Base-by-base conservation (phyloP, 2,329 filamentous ascomycete species). In the Exophiala alcalophila region DNA sequence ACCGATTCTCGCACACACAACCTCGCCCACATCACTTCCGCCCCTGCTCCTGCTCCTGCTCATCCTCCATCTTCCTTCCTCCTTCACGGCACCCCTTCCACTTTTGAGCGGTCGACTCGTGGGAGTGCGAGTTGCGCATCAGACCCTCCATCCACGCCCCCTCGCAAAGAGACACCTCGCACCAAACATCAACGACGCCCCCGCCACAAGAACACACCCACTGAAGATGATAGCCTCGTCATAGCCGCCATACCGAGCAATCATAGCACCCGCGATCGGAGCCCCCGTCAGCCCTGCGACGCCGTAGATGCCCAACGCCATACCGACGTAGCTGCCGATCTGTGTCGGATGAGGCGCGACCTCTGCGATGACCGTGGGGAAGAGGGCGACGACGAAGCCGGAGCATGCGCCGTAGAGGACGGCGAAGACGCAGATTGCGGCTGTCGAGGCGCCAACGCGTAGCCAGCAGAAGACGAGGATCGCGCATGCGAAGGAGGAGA, bases 351-450 rank as follows among this genome's bases (percentile, higher is more conserved):
- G 80, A 12, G 36, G 3, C 1, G 77, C 80, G 49, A 88, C 83
- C 56, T 87, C 81, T 1, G 81, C 67, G 18, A 53, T 28, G 5
- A 83, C 66, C 0, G 81, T 73, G 0, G 83, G 79, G 0, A 70
- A 69, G 10, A 87, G 65, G 0, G 76, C 76, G 21, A 84, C 74
- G 55, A 80, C 83, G 3, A 77, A 76, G 8, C 83, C 84, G 0
- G 78, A 81, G 12, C 73, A 73, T 58, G 86, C 84, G 12, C 83
- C 84, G 53, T 83, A 87, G 4, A 85, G 63, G 15, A 73, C 68
- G 11, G 75, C 71, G 59, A 84, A 87, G 21, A 78, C 68, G 36
- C 86, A 73, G 46, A 82, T 76, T 1, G 76, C 72, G 0, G 73
- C 72, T 5, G 78, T 74, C 20, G 68, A 66, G 3, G 64, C 65